Evolutionary conservation across 2,329 filamentous ascomycete species (phyloP), one percentile per base, ranked within the genome.

Genomic region (Alternaria infectoria): DNA sequence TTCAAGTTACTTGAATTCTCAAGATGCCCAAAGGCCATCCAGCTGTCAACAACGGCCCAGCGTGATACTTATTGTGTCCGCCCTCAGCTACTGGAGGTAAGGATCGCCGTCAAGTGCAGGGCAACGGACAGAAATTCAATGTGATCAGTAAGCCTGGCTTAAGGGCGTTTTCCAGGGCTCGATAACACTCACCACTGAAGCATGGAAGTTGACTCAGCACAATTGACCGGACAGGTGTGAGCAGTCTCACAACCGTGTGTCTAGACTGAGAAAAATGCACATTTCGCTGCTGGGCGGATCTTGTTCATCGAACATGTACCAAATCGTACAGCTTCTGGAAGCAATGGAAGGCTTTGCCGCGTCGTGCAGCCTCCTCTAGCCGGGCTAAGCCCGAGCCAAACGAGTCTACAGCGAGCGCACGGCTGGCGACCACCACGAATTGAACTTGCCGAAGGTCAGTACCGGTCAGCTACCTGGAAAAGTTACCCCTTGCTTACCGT

Each of bases 261-360:
- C 21, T 49, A 13, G 19, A 36, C 10, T 17, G 17, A 32, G 25
- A 45, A 43, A 47, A 43, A 47, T 43, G 44, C 28, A 7, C 44
- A 55, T 32, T 15, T 54, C 44, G 19, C 49, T 54, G 15, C 32
- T 32, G 21, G 51, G 56, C 25, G 54, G 19, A 36, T 23, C 49
- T 51, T 55, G 32, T 51, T n/a, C n/a, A 65, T 59, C 57, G 59
- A 52, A 47, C 66, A 55, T 45, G 26, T 10, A 32, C 5, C 47
- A 60, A 23, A 40, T 46, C 52, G 43, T 25, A 56, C 55, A 52
- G 19, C 54, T 68, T 69, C 64, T 64, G 52, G 64, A 71, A 69
- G 54, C 54, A 45, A 54, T 60, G 45, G 61, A 67, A 67, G 61
- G 36, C 19, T n/a, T 55, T 32, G 44, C 50, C 12, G 23, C 46